Evolutionary conservation across 108 stramenopile species (phyloP).

Genomic region (Fragilariopsis cylindrus): DNA sequence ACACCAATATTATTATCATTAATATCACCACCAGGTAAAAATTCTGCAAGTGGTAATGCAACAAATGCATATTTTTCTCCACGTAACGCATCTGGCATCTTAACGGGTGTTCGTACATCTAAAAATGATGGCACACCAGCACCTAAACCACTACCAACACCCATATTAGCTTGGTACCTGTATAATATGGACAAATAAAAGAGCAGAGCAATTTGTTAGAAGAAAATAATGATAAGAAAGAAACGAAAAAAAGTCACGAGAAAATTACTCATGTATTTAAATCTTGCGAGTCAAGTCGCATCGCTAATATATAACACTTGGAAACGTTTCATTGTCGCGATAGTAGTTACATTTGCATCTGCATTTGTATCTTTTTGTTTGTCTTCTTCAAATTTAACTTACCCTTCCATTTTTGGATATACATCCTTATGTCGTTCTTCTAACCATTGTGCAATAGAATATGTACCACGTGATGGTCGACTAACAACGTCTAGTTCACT

Average conservation of each 20-base stretch:
- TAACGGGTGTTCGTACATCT: slow-evolving; percentile 87
- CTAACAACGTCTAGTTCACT: slow-evolving; percentile 80
- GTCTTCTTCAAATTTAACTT: slow-evolving; percentile 17
- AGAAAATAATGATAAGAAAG: not conserved
- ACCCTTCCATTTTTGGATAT: slow-evolving; percentile 88
- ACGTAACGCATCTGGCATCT: slow-evolving; percentile 91
- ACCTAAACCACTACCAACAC: slow-evolving; percentile 27
- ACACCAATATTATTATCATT: slow-evolving; percentile 79
- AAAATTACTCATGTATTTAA: no score
- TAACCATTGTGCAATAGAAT: slow-evolving; percentile 90
- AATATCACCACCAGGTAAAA: slow-evolving; percentile 80
- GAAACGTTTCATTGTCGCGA: no score
- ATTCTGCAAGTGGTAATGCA: slow-evolving; percentile 86
- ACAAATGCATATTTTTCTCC: slow-evolving; percentile 98
- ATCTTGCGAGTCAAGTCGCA: no score
- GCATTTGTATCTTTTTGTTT: not conserved
- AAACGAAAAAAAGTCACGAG: not conserved
- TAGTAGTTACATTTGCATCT: not conserved
- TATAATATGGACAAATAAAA: not conserved
- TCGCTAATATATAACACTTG: no score
- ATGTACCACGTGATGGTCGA: slow-evolving; percentile 87
- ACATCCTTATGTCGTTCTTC: slow-evolving; percentile 86
- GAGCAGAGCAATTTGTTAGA: not conserved
- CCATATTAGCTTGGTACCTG: slow-evolving; percentile 68
- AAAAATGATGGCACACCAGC: slow-evolving; percentile 66